phyloP scores from a whole-genome alignment of 257 asterid species.

The Phtheirospermum japonicum region DNA sequence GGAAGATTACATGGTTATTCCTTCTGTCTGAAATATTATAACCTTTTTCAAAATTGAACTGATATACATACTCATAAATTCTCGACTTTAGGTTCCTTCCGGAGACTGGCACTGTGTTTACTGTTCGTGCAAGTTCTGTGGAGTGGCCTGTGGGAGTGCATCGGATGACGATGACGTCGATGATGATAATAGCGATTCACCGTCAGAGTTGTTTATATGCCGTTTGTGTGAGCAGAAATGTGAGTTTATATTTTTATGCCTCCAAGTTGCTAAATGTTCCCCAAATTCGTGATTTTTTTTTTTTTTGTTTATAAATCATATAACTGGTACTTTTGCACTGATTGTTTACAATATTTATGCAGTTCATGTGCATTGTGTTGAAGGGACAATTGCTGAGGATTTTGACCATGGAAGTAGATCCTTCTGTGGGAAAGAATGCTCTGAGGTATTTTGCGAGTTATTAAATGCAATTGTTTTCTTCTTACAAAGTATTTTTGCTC shows the following conservation, averaged over 20 bases:
- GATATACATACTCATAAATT: conserved; percentile 19
- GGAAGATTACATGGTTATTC: conserved; percentile 17
- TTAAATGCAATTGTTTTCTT: conserved; percentile 20
- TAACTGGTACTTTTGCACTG: conserved; percentile 20
- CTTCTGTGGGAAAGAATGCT: conserved; percentile 83
- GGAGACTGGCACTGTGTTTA: conserved; percentile 89
- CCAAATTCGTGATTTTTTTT: conserved; percentile 5
- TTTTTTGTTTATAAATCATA: conserved; percentile 15
- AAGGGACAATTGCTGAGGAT: conserved; percentile 39
- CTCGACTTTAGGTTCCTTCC: conserved; percentile 56
- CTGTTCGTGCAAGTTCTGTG: conserved; percentile 96
- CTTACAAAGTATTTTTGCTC: not conserved
- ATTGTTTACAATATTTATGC: conserved; percentile 31
- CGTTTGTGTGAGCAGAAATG: conserved; percentile 84
- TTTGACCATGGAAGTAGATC: conserved; percentile 36
- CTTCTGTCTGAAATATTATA: conserved; percentile 18
- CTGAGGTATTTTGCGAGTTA: conserved; percentile 46
- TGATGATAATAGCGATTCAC: conserved; percentile 34
- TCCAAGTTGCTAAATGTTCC: conserved; percentile 21
- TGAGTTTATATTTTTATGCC: conserved; percentile 28
- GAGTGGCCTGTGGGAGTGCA: conserved; percentile 46
- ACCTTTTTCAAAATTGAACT: conserved; percentile 1
- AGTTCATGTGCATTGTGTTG: conserved; percentile 71
- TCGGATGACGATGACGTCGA: conserved; percentile 42
- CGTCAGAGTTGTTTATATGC: conserved; percentile 52